Evolutionary conservation across 2,329 filamentous ascomycete species (phyloP), one percentile per base, ranked within the genome.

Genomic region (Scytalidium lignicola): DNA sequence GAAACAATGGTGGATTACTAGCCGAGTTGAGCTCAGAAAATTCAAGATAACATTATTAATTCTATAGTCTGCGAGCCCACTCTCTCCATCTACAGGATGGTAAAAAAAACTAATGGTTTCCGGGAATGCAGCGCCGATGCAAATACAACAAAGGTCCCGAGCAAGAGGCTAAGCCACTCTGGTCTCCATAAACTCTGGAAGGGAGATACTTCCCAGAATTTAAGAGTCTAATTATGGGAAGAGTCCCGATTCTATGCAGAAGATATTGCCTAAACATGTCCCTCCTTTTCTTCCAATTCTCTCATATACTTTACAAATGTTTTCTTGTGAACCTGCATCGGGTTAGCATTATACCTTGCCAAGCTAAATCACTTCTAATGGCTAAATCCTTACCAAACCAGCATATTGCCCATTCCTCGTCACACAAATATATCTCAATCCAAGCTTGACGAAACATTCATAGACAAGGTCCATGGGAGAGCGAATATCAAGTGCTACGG

Each of bases 401-500:
- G 87, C 88, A 69, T 89, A 99, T 53, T 82, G 82, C 20, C 93
- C 93, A 56, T 96, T 84, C 48, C 80, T 80, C 21, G 93, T 72
- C 3, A 96, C 90, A 65, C 93, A 97, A 44, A 99, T 86, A 67
- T 96, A 97, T 53, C 93, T 78, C 56, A 99, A 69, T 1, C 93
- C 93, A 8, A 99, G 75, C 69, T 99, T 99, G 45, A 89, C 88
- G 66, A 97, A 99, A 62, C 90, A 92, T 65, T 99, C 93, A 61
- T 96, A 96, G 3, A 96, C 93, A 37, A 99, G 72, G 64, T 97
- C 91, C 80, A 97, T 91, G 0, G 93, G 89, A 0, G 87, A 93
- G 57, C 85, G 82, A 23, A 95, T 87, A 62, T 99, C 93, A 20
- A 99, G 74, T 12, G 91, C 80, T 13, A 99, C 80, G 0, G 93